phyloP scores from a whole-genome alignment of 2,329 filamentous ascomycete species.

The Penicillium verrucosum region DNA sequence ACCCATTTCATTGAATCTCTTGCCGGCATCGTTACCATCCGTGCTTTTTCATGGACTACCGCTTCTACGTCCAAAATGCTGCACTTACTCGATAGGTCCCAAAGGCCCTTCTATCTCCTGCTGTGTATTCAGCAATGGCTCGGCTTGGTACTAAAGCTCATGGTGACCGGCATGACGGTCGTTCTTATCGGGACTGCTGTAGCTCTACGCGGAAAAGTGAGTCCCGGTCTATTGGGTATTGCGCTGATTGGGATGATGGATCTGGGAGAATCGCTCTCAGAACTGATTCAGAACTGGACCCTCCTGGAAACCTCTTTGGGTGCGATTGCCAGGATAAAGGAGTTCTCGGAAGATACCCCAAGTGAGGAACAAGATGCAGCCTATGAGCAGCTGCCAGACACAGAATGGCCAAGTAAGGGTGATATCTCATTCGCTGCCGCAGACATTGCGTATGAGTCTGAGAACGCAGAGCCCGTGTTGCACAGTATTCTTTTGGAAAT shows the following conservation, averaged over 20 bases:
- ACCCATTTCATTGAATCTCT: constrained; percentile 21
- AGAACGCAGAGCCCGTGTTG: constrained; percentile 20
- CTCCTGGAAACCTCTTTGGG: constrained; percentile 55
- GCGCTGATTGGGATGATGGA: constrained; percentile 47
- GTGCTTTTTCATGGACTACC: constrained; percentile 4
- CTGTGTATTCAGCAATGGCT: no score
- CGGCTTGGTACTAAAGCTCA: no score
- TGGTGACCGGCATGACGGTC: constrained; percentile 35
- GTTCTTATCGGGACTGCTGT: constrained; percentile 45
- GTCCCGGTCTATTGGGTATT: constrained; percentile 45
- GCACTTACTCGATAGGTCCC: no score
- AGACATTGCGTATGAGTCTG: constrained; percentile 16
- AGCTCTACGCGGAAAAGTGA: constrained; percentile 31
- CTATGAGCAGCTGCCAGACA: background rate
- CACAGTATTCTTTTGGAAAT: constrained; percentile 27
- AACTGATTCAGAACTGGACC: constrained; percentile 51
- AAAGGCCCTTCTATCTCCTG: no score
- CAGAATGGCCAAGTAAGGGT: constrained; percentile 25
- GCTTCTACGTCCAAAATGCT: no score
- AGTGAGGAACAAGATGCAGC: constrained; percentile 16
- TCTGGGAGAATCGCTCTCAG: constrained; percentile 32
- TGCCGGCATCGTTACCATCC: constrained; percentile 14
- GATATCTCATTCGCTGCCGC: constrained; percentile 20
- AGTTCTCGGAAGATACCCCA: constrained; percentile 42
- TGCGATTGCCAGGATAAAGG: constrained; percentile 53